Base-by-base conservation (phyloP, 1,284 basidiomycete species). In the Rhodotorula sp. region DNA sequence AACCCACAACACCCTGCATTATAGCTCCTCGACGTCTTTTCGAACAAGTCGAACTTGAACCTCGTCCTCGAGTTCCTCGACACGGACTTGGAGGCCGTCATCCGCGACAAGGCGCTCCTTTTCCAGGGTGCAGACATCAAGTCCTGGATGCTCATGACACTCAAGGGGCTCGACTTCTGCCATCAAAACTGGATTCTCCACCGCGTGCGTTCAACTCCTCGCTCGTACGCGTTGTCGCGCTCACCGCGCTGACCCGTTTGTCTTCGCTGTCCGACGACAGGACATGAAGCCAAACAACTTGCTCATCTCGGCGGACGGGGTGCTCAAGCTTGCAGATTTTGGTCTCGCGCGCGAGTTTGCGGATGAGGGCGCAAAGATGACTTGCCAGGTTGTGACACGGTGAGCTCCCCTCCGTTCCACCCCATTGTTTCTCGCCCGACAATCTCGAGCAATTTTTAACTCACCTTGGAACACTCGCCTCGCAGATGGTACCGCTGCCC, bases 231-330 rank as follows among this genome's bases (percentile, higher is more conserved):
- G 39, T 21, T 37, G 9, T 51, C 39, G 12, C 57, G 3, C 13
- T 46, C 13, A 10, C n/a, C 27, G 37, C 7, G 36, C 39, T 50
- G 19, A 54, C 19, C 10, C 12, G 19, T 19, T 19, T 5, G 3
- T 10, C 22, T 17, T n/a, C 34, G 55, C n/a, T 19, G 32, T 27
- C 3, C 37, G 29, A n/a, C n/a, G n/a, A n/a, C 80, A 97, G 94
- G 97, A 99, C 86, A 83, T 99, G 78, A 99, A 99, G 82, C 96
- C 97, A 7, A 99, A 98, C 84, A 99, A 99, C 84, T 87, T 99
- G 84, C 88, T 99, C 77, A 92, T 99, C 68, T 88, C 93, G 0
- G 88, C 91, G 0, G 87, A 91, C 62, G 97, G 97, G 0, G 89
- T 93, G 69, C 89, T 99, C 74, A 99, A 99, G 83, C 88, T 99